These are phyloP conservation scores for Tuber magnatum DNA, from an alignment of 495 filamentous ascomycete genomes.

Conservation along the genomic window DNA sequence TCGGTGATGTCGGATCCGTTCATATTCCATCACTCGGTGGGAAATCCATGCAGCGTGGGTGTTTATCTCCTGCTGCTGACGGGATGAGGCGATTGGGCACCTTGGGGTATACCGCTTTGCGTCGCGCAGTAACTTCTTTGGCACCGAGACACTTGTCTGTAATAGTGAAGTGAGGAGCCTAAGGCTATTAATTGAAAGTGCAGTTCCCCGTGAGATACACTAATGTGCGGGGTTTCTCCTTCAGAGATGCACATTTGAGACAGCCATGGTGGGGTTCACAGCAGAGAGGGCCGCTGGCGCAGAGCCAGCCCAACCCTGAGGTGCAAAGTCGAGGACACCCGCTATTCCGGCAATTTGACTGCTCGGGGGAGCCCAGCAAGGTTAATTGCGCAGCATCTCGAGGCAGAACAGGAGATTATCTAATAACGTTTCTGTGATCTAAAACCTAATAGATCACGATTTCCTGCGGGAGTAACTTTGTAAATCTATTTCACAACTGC, in stretches of 20 bases:
- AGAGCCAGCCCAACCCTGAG: not conserved
- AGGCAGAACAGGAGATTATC: not conserved
- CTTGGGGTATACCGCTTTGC: not conserved
- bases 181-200: not conserved
- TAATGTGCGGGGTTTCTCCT: not conserved
- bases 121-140: not conserved
- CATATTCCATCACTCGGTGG: not conserved
- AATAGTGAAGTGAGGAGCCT: not conserved
- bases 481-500: not conserved
- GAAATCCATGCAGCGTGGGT: not conserved
- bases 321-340: not conserved
- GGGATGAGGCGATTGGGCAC: not conserved
- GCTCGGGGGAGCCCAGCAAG: not conserved
- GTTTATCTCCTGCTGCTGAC: not conserved
- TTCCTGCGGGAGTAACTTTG: not conserved
- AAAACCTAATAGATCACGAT: not conserved
- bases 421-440: not conserved
- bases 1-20: not conserved
- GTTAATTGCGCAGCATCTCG: not conserved
- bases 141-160: not conserved
- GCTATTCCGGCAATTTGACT: not conserved
- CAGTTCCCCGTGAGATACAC: not conserved
- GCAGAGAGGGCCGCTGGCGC: not conserved
- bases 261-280: not conserved
- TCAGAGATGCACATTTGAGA: not conserved